Base-by-base conservation (phyloP, 164 flowering plant species). In the Tetracentron sinense region DNA sequence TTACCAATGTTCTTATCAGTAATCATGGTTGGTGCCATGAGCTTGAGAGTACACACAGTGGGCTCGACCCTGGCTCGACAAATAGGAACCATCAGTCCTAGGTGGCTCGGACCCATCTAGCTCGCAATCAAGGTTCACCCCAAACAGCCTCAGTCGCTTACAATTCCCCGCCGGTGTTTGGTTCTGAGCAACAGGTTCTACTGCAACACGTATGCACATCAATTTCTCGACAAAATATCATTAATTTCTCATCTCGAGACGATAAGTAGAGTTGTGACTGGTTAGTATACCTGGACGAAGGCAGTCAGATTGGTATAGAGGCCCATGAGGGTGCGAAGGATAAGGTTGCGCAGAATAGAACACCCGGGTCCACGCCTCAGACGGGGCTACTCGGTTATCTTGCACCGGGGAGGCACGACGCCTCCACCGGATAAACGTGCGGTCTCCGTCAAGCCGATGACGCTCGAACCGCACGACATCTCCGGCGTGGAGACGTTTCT, bases 91-190 rank as follows among this genome's bases (percentile, higher is more conserved):
- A 21, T 73, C 77, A 0, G 79, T 71, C 12, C 68, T 70, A 11
- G 73, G 52, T 52, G 85, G 70, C 56, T 74, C 80, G 21, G 77
- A 48, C 3, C 69, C 78, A 21, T 70, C 78, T 16, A 61, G 58
- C 20, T 83, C 85, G 72, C 86, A 88, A 69, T 92, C 98, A 66
- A 92, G 54, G 74, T 92, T 88, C 69, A 92, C 98, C 42, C 98
- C 98, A 47, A 92, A 92, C 49, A 92, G 72, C 74, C 98, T 76
- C 66, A 88, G 67, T 46, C 75, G 78, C 83, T 76, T 88, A 8
- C 84, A 70, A 58, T 76, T 82, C 58, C 77, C 85, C 30, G 73
- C 48, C 25, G 71, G 16, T 5, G 68, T 44, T 26, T 73, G 72
- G 19, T 51, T 69, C 58, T 65, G 68, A 6, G 15, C 74, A 4